These are phyloP conservation scores for Leonotis leonurus DNA, from an alignment of 257 asterid genomes.

Conservation along the genomic window DNA sequence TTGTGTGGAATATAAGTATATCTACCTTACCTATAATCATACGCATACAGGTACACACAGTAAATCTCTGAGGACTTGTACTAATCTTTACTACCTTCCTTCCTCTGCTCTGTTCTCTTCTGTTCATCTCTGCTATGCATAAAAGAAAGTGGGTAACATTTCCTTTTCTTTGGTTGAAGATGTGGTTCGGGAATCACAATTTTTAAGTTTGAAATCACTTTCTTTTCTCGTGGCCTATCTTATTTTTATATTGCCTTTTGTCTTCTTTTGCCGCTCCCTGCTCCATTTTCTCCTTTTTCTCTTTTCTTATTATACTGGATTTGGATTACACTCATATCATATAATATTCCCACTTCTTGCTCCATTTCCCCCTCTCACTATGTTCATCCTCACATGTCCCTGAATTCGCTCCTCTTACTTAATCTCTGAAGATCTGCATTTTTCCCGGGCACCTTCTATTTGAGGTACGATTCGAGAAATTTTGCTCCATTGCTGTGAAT, in stretches of 20 bases:
- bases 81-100: no score
- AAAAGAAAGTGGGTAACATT: constrained; percentile 33
- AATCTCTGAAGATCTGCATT: constrained; percentile 25
- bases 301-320: neutral
- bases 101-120: no score
- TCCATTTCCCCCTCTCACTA: neutral
- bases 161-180: constrained; percentile 27
- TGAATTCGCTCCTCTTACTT: neutral
- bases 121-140: no score
- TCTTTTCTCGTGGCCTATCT: neutral
- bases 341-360: constrained; percentile 14
- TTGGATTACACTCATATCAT: constrained; percentile 13
- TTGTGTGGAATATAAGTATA: no score
- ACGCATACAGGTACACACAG: constrained; percentile 10
- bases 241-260: neutral
- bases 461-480: constrained; percentile 21
- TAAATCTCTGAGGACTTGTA: constrained; percentile 1
- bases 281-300: neutral
- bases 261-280: constrained; percentile 25
- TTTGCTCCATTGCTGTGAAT: neutral
- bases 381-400: constrained; percentile 14
- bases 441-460: constrained; percentile 3
- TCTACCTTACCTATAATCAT: no score
- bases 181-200: constrained; percentile 18
- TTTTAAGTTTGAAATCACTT: constrained; percentile 31